These are phyloP conservation scores for Mycothermus thermophilus DNA, from an alignment of 495 filamentous ascomycete genomes.

Conservation along the genomic window DNA sequence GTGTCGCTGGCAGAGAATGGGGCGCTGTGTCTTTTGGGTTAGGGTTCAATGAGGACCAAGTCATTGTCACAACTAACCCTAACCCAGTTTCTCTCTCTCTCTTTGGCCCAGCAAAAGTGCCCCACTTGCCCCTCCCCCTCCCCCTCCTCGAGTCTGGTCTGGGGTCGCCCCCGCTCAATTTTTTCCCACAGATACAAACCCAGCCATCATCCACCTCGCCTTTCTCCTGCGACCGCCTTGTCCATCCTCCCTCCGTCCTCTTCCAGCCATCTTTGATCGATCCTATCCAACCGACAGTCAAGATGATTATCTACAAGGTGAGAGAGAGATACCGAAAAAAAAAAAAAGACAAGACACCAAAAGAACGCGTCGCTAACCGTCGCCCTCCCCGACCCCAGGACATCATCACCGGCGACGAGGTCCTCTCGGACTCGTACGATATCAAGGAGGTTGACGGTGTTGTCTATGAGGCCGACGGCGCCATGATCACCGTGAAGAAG, in stretches of 20 bases:
- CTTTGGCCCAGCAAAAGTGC: conserved; percentile 5
- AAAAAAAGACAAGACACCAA: no score
- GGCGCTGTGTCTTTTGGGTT: not conserved
- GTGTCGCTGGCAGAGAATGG: no score
- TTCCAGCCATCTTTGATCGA: not conserved
- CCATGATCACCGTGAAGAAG: conserved; percentile 66
- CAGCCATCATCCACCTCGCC: not conserved
- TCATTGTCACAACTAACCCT: not conserved
- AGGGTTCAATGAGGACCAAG: no score
- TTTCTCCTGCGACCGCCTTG: conserved; percentile 4
- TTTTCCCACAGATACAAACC: conserved; percentile 4
- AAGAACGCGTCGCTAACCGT: conserved; percentile 14
- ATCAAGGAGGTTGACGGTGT: conserved; percentile 59
- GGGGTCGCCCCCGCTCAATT: conserved; percentile 10
- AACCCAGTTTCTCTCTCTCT: not conserved
- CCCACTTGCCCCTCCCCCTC: conserved; percentile 17
- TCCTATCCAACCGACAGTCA: conserved; percentile 29
- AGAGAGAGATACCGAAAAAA: conserved; percentile 18
- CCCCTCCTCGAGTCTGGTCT: conserved; percentile 16
- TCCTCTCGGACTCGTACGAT: conserved; percentile 87
- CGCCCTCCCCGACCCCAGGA: conserved; percentile 45
- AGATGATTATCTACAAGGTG: conserved; percentile 90
- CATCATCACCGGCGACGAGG: conserved; percentile 78
- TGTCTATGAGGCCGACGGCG: conserved; percentile 80
- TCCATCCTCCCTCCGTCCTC: conserved; percentile 8